A percentile compares a stretch with the other conserved stretches of the same genome.
Evolutionary conservation across 2,329 filamentous ascomycete genomes (phyloP).

Genomic region (Cercospora sesami): DNA sequence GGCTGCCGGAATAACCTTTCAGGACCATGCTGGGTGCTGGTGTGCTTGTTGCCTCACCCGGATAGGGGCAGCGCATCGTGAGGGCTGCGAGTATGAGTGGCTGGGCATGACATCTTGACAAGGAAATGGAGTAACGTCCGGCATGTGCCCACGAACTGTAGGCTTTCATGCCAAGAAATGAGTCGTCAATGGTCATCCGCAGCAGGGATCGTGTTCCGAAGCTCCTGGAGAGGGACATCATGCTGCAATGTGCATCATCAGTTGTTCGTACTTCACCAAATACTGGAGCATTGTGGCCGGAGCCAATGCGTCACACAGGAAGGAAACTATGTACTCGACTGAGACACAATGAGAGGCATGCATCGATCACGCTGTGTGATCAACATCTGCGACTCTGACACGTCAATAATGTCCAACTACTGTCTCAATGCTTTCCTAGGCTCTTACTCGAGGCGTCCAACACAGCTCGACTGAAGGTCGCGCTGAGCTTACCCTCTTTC

Average conservation of each 20-base stretch:
- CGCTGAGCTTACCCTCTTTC: conserved; percentile 45
- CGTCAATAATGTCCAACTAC: neutral
- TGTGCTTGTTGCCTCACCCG: neutral
- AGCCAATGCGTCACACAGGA: neutral
- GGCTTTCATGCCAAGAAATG: neutral
- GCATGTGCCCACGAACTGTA: neutral
- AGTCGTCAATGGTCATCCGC: neutral
- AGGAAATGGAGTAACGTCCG: neutral
- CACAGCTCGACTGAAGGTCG: conserved; percentile 52
- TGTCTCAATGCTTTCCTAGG: conserved; percentile 7
- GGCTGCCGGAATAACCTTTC: neutral
- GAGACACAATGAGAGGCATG: neutral
- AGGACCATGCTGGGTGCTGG: neutral
- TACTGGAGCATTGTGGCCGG: neutral
- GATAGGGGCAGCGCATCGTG: neutral
- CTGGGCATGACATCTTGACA: neutral
- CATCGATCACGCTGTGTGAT: neutral
- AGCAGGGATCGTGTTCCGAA: neutral
- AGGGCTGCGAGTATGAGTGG: neutral
- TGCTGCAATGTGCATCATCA: neutral
- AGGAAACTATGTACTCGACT: too few species aligned
- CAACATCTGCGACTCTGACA: neutral
- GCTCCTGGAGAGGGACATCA: neutral
- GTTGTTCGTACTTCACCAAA: neutral
- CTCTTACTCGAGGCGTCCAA: conserved; percentile 50